Base-by-base conservation (phyloP, 164 flowering plant genomes). In the grape (Vitis vinifera) region DNA sequence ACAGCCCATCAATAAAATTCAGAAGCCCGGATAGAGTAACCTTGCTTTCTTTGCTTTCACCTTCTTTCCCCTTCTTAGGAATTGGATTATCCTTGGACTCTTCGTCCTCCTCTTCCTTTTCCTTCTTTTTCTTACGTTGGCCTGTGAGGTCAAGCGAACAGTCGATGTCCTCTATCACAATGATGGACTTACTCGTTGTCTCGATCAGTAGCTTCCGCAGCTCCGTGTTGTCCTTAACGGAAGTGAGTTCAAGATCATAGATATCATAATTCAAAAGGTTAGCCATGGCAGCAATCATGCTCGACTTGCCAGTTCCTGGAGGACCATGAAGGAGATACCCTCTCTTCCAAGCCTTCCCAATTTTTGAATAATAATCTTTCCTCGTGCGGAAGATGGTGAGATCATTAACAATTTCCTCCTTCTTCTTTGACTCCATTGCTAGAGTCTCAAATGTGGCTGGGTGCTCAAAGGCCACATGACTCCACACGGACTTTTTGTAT, bases 291-390 rank as follows among this genome's bases (percentile, higher is more conserved):
- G 91, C 87, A 17, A 89, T 79, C 92, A 89, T 82, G 17, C 85
- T 81, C 0, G 94, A 85, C 62, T 89, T 89, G 0, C 94, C 94
- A 0, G 94, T 87, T n/a, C 91, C 91, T 0, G 93, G 93, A 15
- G 93, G 93, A 3, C 91, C 91, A 51, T 81, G 70, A 1, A 89
- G 80, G 16, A 88, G 80, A 73, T 87, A 87, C 8, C 91, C 91
- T 0, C 91, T 68, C 74, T 90, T 89, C 94, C 94, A 88, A 0
- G 90, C 80, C 77, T 78, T 84, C 0, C 90, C 87, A 2, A 83
- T 73, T 27, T 65, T 76, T 2, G 70, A 75, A 63, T 88, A 88
- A 15, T 77, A 88, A 6, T 87, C 91, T 57, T 86, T 80, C 0
- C 74, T 62, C 8, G 69, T 65, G 1, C 77, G 77, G 65, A 87